Percentiles rank a stretch among this genome's conserved stretches.
Conservation (phyloP, 73 alveolate species). For the Paramecium primaurelia region DNA sequence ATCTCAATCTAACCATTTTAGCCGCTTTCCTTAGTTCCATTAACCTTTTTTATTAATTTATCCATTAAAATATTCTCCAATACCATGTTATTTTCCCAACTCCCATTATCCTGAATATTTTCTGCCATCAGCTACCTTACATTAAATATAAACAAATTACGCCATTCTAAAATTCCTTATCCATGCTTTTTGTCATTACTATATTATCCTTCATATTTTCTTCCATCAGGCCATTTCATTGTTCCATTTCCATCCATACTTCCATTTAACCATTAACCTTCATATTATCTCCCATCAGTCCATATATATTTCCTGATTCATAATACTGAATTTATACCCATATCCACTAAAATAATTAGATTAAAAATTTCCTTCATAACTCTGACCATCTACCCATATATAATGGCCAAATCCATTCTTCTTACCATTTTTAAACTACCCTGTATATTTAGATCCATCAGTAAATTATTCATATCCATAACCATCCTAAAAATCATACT, state of each 20-base stretch:
- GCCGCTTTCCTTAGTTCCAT: background rate
- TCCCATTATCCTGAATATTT: slow-evolving; percentile 32
- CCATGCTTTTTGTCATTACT: slow-evolving; percentile 59
- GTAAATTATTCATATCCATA: background rate
- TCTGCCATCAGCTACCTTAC: slow-evolving; percentile 47
- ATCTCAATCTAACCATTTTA: slow-evolving; percentile 37
- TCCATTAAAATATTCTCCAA: slow-evolving; percentile 13
- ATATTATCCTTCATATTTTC: slow-evolving; percentile 64
- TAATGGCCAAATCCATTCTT: background rate
- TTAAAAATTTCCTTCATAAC: slow-evolving; percentile 48
- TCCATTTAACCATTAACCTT: slow-evolving; percentile 62
- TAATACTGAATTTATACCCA: slow-evolving; percentile 22
- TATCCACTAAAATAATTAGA: background rate
- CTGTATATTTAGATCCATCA: slow-evolving; percentile 65
- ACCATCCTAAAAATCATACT: background rate
- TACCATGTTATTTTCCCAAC: slow-evolving; percentile 5
- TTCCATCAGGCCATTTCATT: slow-evolving; percentile 63
- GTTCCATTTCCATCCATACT: slow-evolving; percentile 65
- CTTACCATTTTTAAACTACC: slow-evolving; percentile 28
- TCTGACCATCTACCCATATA: slow-evolving; percentile 56
- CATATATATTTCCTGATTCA: slow-evolving; percentile 2
- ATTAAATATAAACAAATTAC: background rate
- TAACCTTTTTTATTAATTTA: background rate
- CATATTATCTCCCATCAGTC: slow-evolving; percentile 44
- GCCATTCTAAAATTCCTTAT: slow-evolving; percentile 26